Evolutionary conservation across 2,329 filamentous ascomycete genomes (phyloP), one percentile per base, ranked within the genome.

Genomic region (Diaporthe sp.): DNA sequence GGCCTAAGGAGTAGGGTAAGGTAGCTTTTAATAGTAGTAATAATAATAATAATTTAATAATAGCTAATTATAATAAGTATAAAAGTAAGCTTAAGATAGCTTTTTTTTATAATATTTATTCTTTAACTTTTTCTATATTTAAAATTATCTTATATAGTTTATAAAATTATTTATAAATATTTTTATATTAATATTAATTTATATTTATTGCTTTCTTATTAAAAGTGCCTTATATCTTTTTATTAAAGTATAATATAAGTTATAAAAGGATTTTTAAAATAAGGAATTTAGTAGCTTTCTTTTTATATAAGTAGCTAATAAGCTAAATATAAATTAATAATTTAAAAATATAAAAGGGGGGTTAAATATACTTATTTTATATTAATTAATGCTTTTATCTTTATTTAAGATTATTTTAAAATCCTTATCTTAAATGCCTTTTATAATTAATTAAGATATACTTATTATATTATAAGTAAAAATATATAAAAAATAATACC

Each of bases 311-410:
- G 9, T 15, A 12, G 6, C 7, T 53, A 53, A 25, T 53, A 53
- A 25, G 22, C 10, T n/a, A 53, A 15, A 1, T n/a, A 13, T 53
- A 53, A 25, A 53, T 25, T 53, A 49, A n/a, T 49, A 49, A 8
- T 20, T 53, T 53, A 13, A 53, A 25, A 53, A 25, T 53, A 53
- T 8, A 28, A 12, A 15, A 53, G 0, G 7, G 31, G 8, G 34
- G 34, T 34, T 34, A 2, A 1, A 1, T 9, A 34, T 34, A 9
- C 1, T 0, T 49, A 49, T 8, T 0, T n/a, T 9, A 9, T 0
- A 9, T 2, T 34, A 34, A 34, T 34, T 34, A 34, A 34, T 34
- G 6, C 1, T 34, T 4, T 34, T 34, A 34, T 34, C 34, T 34
- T 34, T 53, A 53, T n/a, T 10, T 10, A 25, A 53, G 12, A 9